Base-by-base conservation (phyloP, 805 yeast genomes). In the Pichia phayaonensis region DNA sequence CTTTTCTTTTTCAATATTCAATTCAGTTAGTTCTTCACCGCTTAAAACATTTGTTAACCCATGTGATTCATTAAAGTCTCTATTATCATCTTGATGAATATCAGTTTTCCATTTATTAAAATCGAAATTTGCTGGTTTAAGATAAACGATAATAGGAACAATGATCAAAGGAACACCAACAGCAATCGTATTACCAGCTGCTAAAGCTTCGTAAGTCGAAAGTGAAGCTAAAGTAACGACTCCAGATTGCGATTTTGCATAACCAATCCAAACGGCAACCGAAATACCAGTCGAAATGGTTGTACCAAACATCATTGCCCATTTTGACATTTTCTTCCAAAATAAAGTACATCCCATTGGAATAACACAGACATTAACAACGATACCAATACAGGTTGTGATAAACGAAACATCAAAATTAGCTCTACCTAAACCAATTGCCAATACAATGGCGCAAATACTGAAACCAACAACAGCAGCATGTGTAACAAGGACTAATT, bases 131-230 rank as follows among this genome's bases (percentile, higher is more conserved):
- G 79, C 80, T 54, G 72, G 74, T 60, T 69, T 72, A 8, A 63
- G 56, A 39, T 66, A 63, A 6, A 80, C 76, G 46, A 79, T 66
- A 3, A 71, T 57, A 20, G 79, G 81, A 46, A 75, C 61, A 31
- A 74, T 58, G 15, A 79, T 54, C 41, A 71, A 55, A 1, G 83
- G 83, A 23, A 75, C 63, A 47, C 72, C 74, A 51, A 79, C 69
- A 1, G 83, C 81, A 53, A 76, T 76, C 16, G 78, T 75, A 59
- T 79, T 79, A 42, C 84, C 84, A 1, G 79, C 77, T 52, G 79
- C 73, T 73, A 74, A 74, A 22, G 83, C 69, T 54, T 72, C 72
- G 60, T 78, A 80, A 50, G 72, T 73, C 48, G 77, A 76, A 39
- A 80, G 71, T 1, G 64, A 51, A 12, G 59, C 66, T 63, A 64